Base-by-base conservation (phyloP, 192 early-diverging fungal genomes). In the Coemansia sp. region DNA sequence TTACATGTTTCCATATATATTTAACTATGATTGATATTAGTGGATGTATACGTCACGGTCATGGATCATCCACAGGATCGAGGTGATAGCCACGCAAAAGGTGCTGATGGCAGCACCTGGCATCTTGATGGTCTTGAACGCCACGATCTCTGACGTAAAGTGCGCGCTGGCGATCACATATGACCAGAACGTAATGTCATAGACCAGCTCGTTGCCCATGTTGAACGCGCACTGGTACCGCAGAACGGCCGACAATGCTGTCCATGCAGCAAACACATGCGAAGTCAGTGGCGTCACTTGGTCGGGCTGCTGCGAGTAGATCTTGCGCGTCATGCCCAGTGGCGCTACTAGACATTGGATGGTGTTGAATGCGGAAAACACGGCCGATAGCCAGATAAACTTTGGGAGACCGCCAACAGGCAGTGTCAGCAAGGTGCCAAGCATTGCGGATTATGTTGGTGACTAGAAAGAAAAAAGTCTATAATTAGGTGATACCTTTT, bases 241-340 rank as follows among this genome's bases (percentile, higher is more conserved):
- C 59, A 98, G 78, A 39, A 95, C 83, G 2, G 86, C 89, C 18
- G 89, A 90, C 20, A 91, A 86, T 65, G 92, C 83, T 0, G 96
- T 96, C 94, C 94, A 98, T 22, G 88, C 83, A 6, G 91, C 96
- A 87, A 96, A 94, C 53, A 93, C 76, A 35, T 94, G 90, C 37
- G 90, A 87, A 20, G 88, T 87, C 68, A 98, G 84, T 30, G 86
- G 80, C 3, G 93, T 94, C n/a, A 92, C 94, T 88, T 84, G 69
- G 50, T 73, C 61, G 27, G 74, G 68, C 69, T 78, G 67, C 49
- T 71, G 65, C 37, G 75, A 76, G 70, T 96, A 98, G 64, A 98
- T 89, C 32, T 87, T 82, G 22, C 87, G 83, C 7, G 91, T 94
- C 67, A 95, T 84, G 5, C 86, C 81, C 68, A 91, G 81, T 1